Evolutionary conservation across 164 flowering plant species (phyloP), one percentile per base, ranked within the genome.

Genomic region (Liriodendron chinense): DNA sequence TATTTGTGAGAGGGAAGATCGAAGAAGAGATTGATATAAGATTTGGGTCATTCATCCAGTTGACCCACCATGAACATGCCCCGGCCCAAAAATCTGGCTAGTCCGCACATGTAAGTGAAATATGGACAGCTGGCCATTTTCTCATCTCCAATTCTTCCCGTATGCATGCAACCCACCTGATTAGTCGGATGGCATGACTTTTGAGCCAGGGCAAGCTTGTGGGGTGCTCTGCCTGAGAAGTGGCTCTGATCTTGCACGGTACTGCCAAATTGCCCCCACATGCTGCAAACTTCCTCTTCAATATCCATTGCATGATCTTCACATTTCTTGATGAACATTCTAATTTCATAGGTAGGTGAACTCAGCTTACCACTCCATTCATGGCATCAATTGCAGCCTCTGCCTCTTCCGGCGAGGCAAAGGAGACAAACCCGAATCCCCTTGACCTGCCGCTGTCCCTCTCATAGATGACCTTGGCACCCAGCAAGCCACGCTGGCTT

Each of bases 401-500:
- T 24, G 82, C 90, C 21, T 81, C 91, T 71, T 86, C 89, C 2
- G 85, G 83, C 56, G 94, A 84, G 23, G 85, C 80, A 80, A 96
- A 96, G 0, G 95, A 70, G 71, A 94, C 78, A 73, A 96, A 96
- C 8, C 98, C 98, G 76, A 89, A 96, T 12, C 98, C 99, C 80
- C 94, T 84, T 49, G 97, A 92, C 78, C 88, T 90, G 53, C 95
- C 94, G 1, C 89, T 73, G 66, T 77, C 83, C 77, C 87, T 84
- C 8, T 92, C 92, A 75, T 85, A 91, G 70, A 90, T 80, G 65
- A 94, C 89, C 80, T 85, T 96, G 74, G 97, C 98, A 81, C 94
- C 87, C 79, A 91, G 66, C 3, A 90, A 43, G 13, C 98, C 97
- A 16, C 87, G 91, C 75, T 88, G 90, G 25, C 75, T 80, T 0